These are phyloP conservation scores for Claviceps citrina DNA, from an alignment of 2,329 filamentous ascomycete species.

Conservation along the genomic window DNA sequence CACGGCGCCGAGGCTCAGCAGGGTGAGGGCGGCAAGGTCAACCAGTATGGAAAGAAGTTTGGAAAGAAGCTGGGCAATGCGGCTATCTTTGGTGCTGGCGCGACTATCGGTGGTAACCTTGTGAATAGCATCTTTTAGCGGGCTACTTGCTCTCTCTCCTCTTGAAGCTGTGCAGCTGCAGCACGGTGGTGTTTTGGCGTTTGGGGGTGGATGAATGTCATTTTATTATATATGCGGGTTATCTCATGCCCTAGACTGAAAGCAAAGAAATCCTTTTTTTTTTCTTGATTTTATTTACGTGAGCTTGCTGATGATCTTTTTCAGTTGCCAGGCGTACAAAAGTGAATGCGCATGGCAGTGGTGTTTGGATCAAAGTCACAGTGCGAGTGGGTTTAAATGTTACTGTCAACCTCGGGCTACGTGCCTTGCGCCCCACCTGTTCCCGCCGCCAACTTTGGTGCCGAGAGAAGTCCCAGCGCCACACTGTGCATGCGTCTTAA, in stretches of 20 bases:
- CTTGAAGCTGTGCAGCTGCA: too few relatives aligned
- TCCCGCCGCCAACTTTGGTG: neutral
- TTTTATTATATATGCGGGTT: too few relatives aligned
- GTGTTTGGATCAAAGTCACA: neutral
- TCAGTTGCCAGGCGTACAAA: too few relatives aligned
- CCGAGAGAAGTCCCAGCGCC: neutral
- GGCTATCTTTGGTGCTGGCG: slow-evolving; percentile 84
- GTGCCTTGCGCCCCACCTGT: neutral
- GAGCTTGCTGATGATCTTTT: too few relatives aligned
- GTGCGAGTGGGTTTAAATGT: neutral
- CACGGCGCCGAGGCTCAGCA: slow-evolving; percentile 22
- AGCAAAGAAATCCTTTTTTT: too few relatives aligned
- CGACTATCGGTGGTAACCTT: slow-evolving; percentile 76
- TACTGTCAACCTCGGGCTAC: neutral
- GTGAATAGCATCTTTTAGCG: slow-evolving; percentile 76
- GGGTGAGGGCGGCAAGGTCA: slow-evolving; percentile 42
- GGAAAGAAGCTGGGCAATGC: slow-evolving; percentile 75
- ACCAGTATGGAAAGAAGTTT: slow-evolving; percentile 79
- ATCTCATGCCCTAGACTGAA: too few relatives aligned
- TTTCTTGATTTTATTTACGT: too few relatives aligned
- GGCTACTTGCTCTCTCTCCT: neutral
- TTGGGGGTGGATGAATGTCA: too few relatives aligned
- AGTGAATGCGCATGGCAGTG: neutral
- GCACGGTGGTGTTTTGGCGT: too few relatives aligned
- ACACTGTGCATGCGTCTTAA: neutral